These are phyloP conservation scores for Sambucus nigra DNA, from an alignment of 129 eudicot genomes.

Conservation along the genomic window DNA sequence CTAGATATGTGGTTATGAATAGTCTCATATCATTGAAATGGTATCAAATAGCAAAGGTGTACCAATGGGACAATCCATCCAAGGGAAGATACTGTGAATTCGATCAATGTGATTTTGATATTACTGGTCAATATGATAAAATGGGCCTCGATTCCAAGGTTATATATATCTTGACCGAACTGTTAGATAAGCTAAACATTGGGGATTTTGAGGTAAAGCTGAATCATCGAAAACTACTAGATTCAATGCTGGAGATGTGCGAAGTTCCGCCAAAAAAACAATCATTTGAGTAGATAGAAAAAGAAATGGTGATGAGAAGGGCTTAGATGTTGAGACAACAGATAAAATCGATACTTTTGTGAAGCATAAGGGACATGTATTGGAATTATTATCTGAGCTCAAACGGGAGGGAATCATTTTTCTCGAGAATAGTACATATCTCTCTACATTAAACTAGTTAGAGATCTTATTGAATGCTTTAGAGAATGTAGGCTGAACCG, in stretches of 20 bases:
- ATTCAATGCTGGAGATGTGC: no score
- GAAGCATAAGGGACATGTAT: constrained; percentile 33
- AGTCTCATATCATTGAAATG: constrained; percentile 39
- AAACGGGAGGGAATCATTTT: no score
- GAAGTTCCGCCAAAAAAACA: no score
- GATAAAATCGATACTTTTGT: constrained; percentile 39
- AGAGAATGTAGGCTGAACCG: constrained; percentile 28
- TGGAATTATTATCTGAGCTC: no score
- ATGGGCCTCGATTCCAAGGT: no score
- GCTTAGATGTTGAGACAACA: constrained; percentile 32
- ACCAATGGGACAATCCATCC: constrained; percentile 47
- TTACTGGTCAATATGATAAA: constrained; percentile 41
- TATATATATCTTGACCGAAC: no score
- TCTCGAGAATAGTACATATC: no score
- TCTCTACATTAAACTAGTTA: constrained; percentile 31
- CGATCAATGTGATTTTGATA: no score
- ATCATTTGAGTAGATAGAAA: constrained; percentile 40
- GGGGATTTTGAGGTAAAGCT: constrained; percentile 53
- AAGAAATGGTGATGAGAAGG: constrained; percentile 56
- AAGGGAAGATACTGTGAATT: no score
- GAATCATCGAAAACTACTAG: no score
- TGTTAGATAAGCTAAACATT: no score
- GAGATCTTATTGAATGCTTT: constrained; percentile 44
- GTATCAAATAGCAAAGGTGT: constrained; percentile 49
- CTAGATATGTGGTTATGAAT: constrained; percentile 48